A percentile compares a stretch with the other conserved stretches of the same genome.
These are phyloP conservation scores for Termitomyces sp. DNA, from an alignment of 768 basidiomycete species.

Conservation along the genomic window DNA sequence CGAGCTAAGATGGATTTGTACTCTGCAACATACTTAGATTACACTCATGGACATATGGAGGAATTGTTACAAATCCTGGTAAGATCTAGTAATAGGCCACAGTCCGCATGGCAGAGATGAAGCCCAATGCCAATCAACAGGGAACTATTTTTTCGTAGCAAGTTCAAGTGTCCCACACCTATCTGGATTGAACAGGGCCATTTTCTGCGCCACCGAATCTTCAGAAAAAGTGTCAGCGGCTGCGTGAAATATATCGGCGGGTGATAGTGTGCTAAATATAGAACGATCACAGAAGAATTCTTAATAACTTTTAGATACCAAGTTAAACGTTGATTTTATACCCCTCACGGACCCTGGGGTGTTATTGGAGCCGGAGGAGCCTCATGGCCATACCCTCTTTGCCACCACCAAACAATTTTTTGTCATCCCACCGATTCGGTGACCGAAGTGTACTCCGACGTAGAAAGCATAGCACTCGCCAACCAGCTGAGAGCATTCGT, in stretches of 20 bases:
- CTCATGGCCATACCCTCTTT: neutral
- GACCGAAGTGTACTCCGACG: neutral
- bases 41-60: neutral
- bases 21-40: neutral
- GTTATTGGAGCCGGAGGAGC: neutral
- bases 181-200: neutral
- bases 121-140: slow-evolving; percentile 4
- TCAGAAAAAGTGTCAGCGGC: neutral
- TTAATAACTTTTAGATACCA: neutral
- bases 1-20: neutral
- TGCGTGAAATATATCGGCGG: neutral
- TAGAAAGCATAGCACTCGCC: neutral
- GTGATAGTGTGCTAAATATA: neutral
- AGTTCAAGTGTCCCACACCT: neutral
- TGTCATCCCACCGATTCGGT: neutral
- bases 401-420: neutral
- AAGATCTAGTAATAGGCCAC: neutral
- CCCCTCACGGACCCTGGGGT: neutral
- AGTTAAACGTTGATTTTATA: neutral
- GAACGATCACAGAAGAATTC: no score
- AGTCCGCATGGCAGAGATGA: neutral
- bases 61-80: neutral
- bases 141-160: neutral
- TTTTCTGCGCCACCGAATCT: slow-evolving; percentile 12
- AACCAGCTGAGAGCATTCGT: neutral